Conservation (phyloP, 2,329 filamentous ascomycete species). For the Tolypocladium ovalisporum region DNA sequence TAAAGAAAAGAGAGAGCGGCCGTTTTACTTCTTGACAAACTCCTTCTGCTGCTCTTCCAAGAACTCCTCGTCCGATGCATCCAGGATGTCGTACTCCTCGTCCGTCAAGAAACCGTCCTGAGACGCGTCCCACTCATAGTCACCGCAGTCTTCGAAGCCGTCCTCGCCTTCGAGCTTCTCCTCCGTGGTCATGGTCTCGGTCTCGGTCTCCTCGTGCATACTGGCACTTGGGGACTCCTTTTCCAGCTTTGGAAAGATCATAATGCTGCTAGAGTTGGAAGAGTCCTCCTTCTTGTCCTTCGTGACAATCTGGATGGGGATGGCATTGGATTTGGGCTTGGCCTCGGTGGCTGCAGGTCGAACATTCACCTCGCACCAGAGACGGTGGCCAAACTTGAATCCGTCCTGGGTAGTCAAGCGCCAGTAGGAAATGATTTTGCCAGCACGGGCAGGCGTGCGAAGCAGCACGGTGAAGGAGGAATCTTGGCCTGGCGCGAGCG, state of each 20-base stretch:
- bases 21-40: conserved; percentile 23
- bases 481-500: conserved; percentile 63
- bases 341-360: conserved; percentile 22
- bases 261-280: conserved; percentile 44
- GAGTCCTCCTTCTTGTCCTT: conserved; percentile 15
- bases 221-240: conserved; percentile 83
- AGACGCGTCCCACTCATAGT: conserved; percentile 53
- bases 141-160: conserved; percentile 38
- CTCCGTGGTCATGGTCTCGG: conserved; percentile 43
- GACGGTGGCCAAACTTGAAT: conserved; percentile 75
- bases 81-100: conserved; percentile 95
- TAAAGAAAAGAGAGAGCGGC: background rate
- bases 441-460: conserved; percentile 65
- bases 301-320: conserved; percentile 14
- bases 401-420: conserved; percentile 76
- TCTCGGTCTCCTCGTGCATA: conserved; percentile 53
- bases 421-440: conserved; percentile 91
- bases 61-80: conserved; percentile 86
- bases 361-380: conserved; percentile 90
- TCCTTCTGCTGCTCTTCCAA: conserved; percentile 42
- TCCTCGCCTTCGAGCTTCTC: conserved; percentile 32
- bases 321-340: conserved; percentile 12
- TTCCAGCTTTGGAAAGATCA: conserved; percentile 95
- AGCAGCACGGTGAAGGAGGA: conserved; percentile 75
- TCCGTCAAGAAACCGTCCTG: conserved; percentile 83